Percentiles rank a stretch among this genome's conserved stretches.
Evolutionary conservation across 805 yeast genomes (phyloP).

Genomic region (Schizosaccharomyces japonicus): DNA sequence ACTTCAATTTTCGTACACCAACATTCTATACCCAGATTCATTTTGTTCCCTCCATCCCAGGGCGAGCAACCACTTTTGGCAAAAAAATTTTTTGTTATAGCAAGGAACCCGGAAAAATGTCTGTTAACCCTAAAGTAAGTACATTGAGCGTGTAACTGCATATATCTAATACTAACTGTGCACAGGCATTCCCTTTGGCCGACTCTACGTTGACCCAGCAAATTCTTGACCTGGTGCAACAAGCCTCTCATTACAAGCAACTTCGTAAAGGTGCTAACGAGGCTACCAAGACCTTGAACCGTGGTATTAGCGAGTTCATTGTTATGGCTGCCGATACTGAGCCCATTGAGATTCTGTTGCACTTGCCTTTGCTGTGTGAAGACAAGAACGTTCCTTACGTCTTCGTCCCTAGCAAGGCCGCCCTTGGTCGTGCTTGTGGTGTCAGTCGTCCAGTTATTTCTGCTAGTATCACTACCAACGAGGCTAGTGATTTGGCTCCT

Average conservation of each 20-base stretch:
- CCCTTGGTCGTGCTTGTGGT: conserved; percentile 99
- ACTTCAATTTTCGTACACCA: too few relatives aligned
- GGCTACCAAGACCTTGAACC: conserved; percentile 95
- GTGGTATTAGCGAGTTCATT: conserved; percentile 97
- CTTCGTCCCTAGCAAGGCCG: conserved; percentile 93
- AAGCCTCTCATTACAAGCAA: conserved; percentile 92
- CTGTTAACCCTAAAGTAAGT: conserved; percentile 2
- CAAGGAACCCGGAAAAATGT: conserved; percentile 4
- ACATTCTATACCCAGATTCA: too few relatives aligned
- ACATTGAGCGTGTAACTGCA: background rate
- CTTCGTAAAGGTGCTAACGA: conserved; percentile 99
- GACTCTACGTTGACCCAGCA: conserved; percentile 88
- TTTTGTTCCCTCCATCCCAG: too few relatives aligned
- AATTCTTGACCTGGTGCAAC: conserved; percentile 92
- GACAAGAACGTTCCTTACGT: conserved; percentile 99
- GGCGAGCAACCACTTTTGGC: background rate
- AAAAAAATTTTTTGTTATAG: background rate
- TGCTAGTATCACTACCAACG: conserved; percentile 93
- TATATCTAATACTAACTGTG: background rate
- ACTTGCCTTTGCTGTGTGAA: conserved; percentile 91
- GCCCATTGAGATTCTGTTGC: conserved; percentile 94
- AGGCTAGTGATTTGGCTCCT: conserved; percentile 88
- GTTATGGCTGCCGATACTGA: conserved; percentile 99
- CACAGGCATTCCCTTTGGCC: conserved; percentile 91
- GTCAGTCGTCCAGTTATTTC: conserved; percentile 98